phyloP scores from a whole-genome alignment of 805 yeast species.

The Candida pseudoglaebosa region DNA sequence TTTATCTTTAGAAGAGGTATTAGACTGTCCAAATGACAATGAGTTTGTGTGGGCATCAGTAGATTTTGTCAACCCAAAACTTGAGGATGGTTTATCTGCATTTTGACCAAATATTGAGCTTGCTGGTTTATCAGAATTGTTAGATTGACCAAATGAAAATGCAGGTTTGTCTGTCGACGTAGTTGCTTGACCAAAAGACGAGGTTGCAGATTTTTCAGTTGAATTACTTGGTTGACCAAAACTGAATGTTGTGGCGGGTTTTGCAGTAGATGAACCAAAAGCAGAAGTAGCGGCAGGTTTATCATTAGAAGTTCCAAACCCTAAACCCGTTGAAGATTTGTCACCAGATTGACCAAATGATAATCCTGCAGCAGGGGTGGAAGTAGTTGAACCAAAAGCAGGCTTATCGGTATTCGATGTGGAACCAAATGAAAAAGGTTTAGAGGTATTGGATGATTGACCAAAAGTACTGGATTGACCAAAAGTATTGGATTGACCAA shows the following conservation, averaged over 20 bases:
- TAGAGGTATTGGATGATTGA: background rate
- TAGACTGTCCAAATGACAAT: constrained; percentile 3
- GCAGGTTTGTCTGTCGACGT: constrained; percentile 13
- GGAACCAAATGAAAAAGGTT: background rate
- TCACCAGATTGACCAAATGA: background rate
- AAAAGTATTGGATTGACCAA: too few relatives aligned
- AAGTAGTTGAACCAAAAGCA: constrained; percentile 13
- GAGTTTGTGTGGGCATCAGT: too few relatives aligned
- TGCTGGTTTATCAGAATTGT: constrained; percentile 2
- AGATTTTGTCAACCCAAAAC: too few relatives aligned
- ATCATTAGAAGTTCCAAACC: constrained; percentile 9
- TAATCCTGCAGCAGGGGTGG: constrained; percentile 2
- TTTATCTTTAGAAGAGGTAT: constrained; percentile 3
- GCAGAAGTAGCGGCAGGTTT: constrained; percentile 11
- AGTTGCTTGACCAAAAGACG: constrained; percentile 1
- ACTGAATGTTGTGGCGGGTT: background rate
- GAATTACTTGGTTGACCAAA: constrained; percentile 1
- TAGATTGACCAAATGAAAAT: constrained; percentile 9
- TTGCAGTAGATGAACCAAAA: constrained; percentile 10
- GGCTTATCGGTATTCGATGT: background rate
- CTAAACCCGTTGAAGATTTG: constrained; percentile 14
- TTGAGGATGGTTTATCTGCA: background rate
- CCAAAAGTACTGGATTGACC: too few relatives aligned
- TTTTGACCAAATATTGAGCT: constrained; percentile 3
- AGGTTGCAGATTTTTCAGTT: background rate